Base-by-base conservation (phyloP, 2,329 filamentous ascomycete species). In the Ophiostoma novo-ulmi region DNA sequence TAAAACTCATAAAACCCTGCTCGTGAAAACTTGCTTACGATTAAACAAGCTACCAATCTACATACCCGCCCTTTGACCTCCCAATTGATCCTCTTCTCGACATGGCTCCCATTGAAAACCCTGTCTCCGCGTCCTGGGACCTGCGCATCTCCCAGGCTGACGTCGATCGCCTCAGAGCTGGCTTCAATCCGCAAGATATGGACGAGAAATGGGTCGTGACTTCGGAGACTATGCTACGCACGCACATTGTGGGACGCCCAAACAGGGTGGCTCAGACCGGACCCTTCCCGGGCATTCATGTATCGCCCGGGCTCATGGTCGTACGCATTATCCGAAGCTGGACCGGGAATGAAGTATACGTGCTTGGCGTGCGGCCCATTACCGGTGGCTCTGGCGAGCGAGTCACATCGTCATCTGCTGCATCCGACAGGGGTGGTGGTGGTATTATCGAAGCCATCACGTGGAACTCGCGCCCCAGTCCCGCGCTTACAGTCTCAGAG, bases 131-230 rank as follows among this genome's bases (percentile, higher is more conserved):
- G 26, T 8, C 36, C 10, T 70, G 69, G 64, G 41, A 36, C n/a
- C 41, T 70, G 20, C 44, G 65, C 36, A 20, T 70, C 63, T 58
- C 44, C 63, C 63, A 58, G 14, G 63, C 69, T 35, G 69, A 70
- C 35, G 55, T 38, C 36, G 22, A 44, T 8, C 66, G 41, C 35
- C 48, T 70, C 35, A 65, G 52, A 5, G 64, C 48, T 26, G 69
- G 69, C 11, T 52, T 70, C 48, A 7, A n/a, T 35, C 36, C 64
- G 48, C 17, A 41, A 11, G 52, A 58, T 26, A 58, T 26, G 35
- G 38, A 67, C 17, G 64, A 67, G 36, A 31, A 52, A 8, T 70
- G 69, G 69, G 22, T 26, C 22, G 63, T 65, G 63, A 65, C 63
- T 7, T 65, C 63, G n/a, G 63, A 65, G 10, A 65, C 38, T 7